Evolutionary conservation across 2,329 filamentous ascomycete species (phyloP).

Genomic region (Cryphonectria radicalis): DNA sequence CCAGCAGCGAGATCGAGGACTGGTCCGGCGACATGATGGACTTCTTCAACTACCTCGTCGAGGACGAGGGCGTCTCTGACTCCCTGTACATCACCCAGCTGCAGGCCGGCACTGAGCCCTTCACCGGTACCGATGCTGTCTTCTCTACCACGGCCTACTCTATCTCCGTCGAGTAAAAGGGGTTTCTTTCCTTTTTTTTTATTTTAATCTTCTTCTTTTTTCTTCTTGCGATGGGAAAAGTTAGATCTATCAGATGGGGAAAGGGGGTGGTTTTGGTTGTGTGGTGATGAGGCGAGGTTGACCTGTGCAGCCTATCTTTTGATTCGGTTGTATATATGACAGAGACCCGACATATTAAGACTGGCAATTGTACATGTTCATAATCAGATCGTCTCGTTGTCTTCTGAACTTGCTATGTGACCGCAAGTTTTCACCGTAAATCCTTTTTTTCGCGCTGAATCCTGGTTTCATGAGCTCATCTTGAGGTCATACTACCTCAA

Average conservation of each 20-base stretch:
- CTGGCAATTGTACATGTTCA: conserved; percentile 8
- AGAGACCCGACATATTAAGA: not conserved
- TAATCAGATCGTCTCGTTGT: not conserved
- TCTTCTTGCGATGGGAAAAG: too few relatives aligned
- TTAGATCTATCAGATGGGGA: too few relatives aligned
- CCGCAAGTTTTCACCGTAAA: not conserved
- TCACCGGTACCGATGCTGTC: conserved; percentile 48
- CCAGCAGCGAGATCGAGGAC: conserved; percentile 46
- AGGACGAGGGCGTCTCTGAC: conserved; percentile 49
- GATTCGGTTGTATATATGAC: conserved; percentile 18
- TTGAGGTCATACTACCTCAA: not conserved
- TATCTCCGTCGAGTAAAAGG: conserved; percentile 22
- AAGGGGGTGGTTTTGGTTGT: too few relatives aligned
- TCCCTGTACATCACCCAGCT: conserved; percentile 58
- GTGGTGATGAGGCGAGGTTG: not conserved
- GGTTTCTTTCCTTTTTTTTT: not conserved
- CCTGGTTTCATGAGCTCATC: not conserved
- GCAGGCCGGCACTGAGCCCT: conserved; percentile 61
- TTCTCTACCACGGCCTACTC: conserved; percentile 32
- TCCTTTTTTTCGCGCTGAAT: not conserved
- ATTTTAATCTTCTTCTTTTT: too few relatives aligned
- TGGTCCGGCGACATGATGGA: conserved; percentile 61
- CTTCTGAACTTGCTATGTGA: not conserved
- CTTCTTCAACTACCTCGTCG: conserved; percentile 61
- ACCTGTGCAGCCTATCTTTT: not conserved